Evolutionary conservation across 148 eudicot species (phyloP).

Genomic region (Agrostemma githago): DNA sequence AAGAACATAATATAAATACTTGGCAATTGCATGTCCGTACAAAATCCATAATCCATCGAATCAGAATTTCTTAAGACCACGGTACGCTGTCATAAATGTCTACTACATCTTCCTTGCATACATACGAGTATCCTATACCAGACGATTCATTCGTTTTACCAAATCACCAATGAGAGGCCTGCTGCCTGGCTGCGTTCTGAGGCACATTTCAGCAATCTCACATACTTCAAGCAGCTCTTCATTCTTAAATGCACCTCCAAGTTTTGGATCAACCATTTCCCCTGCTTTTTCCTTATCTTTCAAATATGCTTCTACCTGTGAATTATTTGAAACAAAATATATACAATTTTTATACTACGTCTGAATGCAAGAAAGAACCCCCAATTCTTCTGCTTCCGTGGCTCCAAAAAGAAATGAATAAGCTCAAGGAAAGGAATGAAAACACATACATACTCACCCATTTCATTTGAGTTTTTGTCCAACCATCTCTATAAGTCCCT

Average conservation of each 20-base stretch:
- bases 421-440: not conserved
- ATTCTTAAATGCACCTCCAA: not conserved
- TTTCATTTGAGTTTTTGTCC: not conserved
- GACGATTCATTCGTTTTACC: not conserved
- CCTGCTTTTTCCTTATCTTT: not conserved
- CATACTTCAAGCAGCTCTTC: no score
- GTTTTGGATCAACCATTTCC: not conserved
- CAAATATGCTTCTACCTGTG: not conserved
- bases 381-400: no score
- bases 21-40: no score
- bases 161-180: not conserved
- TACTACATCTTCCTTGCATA: no score
- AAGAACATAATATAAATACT: no score
- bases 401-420: slow-evolving; percentile 1
- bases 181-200: not conserved
- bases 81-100: no score
- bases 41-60: no score
- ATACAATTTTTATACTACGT: not conserved
- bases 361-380: no score
- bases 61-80: no score
- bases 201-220: no score
- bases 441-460: not conserved
- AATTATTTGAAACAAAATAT: not conserved
- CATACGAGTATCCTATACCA: not conserved
- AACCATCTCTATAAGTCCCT: not conserved